These are phyloP conservation scores for Teunomyces lycoperdinae DNA, from an alignment of 805 yeast genomes.

Conservation along the genomic window DNA sequence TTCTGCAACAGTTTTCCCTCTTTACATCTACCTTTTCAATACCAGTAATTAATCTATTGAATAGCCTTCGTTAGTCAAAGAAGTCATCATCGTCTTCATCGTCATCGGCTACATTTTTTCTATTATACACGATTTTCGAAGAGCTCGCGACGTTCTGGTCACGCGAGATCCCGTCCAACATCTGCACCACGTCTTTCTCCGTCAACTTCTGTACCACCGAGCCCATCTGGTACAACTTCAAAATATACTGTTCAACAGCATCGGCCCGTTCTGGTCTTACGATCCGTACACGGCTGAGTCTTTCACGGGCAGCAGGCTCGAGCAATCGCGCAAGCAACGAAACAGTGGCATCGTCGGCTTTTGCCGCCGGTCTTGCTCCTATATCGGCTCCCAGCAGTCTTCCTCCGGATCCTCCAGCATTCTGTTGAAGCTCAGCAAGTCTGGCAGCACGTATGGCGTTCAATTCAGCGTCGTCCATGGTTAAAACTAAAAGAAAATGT, in stretches of 20 bases:
- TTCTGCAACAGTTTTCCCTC: not conserved
- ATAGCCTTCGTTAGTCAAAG: conserved; percentile 8
- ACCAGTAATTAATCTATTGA: not conserved
- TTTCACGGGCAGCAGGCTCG: conserved; percentile 81
- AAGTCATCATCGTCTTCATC: conserved; percentile 13
- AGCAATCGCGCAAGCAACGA: conserved; percentile 63
- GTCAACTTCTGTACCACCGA: conserved; percentile 69
- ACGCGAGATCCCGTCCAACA: conserved; percentile 77
- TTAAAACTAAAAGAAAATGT: not conserved
- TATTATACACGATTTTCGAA: conserved; percentile 54
- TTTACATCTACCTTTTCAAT: not conserved
- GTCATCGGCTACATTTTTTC: conserved; percentile 9
- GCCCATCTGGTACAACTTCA: conserved; percentile 73
- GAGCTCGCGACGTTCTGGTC: conserved; percentile 61
- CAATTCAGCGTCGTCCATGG: conserved; percentile 84
- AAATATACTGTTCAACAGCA: conserved; percentile 78
- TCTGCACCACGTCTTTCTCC: conserved; percentile 79
- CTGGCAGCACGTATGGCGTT: conserved; percentile 93
- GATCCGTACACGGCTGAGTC: conserved; percentile 79
- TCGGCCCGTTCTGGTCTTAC: conserved; percentile 90
- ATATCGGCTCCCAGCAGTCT: conserved; percentile 7
- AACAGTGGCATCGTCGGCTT: conserved; percentile 39
- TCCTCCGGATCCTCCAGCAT: conserved; percentile 31
- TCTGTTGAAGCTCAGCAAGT: conserved; percentile 72
- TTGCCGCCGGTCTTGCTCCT: conserved; percentile 7